phyloP scores from a whole-genome alignment of 1,284 basidiomycete genomes.

The Exobasidium rhododendri region DNA sequence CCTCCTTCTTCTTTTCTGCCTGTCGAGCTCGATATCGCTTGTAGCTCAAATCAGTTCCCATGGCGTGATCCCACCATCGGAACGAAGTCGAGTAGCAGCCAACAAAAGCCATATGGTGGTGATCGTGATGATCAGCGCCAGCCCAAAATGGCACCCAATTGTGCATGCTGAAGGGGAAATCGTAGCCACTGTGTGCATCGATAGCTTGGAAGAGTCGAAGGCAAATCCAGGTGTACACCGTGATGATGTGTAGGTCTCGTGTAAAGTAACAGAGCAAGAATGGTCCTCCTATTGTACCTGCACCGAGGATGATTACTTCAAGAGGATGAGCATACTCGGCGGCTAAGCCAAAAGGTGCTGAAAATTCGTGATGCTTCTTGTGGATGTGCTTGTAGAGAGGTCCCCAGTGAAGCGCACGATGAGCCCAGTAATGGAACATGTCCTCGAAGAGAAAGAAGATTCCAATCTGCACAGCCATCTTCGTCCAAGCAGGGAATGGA shows the following conservation, averaged over 20 bases:
- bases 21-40: constrained; percentile 47
- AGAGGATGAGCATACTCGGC: constrained; percentile 96
- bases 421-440: constrained; percentile 75
- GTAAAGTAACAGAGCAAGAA: constrained; percentile 73
- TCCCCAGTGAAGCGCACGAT: constrained; percentile 85
- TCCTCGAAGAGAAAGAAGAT: constrained; percentile 97
- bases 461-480: constrained; percentile 68
- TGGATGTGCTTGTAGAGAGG: constrained; percentile 94
- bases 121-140: constrained; percentile 90
- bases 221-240: constrained; percentile 90
- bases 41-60: constrained; percentile 52
- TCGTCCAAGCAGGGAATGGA: constrained; percentile 68
- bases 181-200: constrained; percentile 94
- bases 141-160: constrained; percentile 96
- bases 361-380: constrained; percentile 91
- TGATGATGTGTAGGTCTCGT: constrained; percentile 69
- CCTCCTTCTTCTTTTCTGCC: constrained; percentile 43
- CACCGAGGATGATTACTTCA: constrained; percentile 82
- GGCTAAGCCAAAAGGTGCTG: constrained; percentile 92
- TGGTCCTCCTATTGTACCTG: constrained; percentile 83
- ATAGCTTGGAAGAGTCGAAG: constrained; percentile 95
- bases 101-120: constrained; percentile 54
- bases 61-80: constrained; percentile 52
- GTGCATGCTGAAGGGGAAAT: constrained; percentile 71
- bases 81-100: constrained; percentile 52